Evolutionary conservation across 176 grass and related monocot genomes (phyloP).

Genomic region (Carex scoparia): DNA sequence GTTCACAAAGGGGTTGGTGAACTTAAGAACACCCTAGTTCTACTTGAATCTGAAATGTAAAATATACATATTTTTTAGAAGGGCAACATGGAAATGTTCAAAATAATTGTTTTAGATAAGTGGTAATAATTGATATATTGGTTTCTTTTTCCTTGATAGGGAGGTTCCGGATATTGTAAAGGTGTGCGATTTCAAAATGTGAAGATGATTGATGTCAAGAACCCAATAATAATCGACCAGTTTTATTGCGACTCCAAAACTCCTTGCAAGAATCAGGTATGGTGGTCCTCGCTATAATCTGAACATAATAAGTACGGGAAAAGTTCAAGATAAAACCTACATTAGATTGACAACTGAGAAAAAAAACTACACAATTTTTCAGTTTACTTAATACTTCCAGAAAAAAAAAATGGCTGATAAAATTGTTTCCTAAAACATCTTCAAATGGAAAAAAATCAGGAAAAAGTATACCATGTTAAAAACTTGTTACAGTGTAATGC

Average conservation of each 20-base stretch:
- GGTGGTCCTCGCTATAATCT: neutral
- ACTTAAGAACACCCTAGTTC: too few relatives aligned
- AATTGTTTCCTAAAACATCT: neutral
- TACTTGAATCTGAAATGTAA: neutral
- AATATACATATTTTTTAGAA: slow-evolving; percentile 6
- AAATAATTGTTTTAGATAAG: neutral
- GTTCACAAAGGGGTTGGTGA: too few relatives aligned
- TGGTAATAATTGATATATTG: neutral
- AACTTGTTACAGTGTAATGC: neutral
- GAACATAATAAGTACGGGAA: neutral
- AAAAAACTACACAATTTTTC: neutral
- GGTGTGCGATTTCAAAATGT: slow-evolving; percentile 59
- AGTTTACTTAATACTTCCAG: neutral
- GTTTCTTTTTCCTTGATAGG: slow-evolving; percentile 27
- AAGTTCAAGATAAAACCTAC: neutral
- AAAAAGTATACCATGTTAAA: neutral
- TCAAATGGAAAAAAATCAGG: neutral
- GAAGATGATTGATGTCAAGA: slow-evolving; percentile 49
- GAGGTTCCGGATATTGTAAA: slow-evolving; percentile 57
- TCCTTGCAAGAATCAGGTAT: slow-evolving; percentile 49
- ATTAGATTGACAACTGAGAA: neutral
- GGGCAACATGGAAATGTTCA: neutral
- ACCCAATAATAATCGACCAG: slow-evolving; percentile 94
- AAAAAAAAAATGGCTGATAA: neutral
- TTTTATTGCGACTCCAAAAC: slow-evolving; percentile 72